Evolutionary conservation across 306 rosid genomes (phyloP), one percentile per base, ranked within the genome.

Genomic region (Castanea mollissima): DNA sequence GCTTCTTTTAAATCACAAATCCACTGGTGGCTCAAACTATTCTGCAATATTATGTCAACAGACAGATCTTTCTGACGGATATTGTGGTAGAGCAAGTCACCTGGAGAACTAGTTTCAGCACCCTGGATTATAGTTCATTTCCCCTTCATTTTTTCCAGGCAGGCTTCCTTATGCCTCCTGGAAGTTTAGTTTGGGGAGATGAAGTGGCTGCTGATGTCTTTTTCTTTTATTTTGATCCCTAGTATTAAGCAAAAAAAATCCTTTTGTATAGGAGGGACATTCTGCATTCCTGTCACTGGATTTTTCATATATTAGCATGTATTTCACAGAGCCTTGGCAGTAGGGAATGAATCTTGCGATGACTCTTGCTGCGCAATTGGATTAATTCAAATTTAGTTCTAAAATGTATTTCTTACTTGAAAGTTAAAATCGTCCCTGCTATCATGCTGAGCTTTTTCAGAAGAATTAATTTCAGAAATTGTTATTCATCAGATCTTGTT

Each of bases 181-280:
- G 80, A 79, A 65, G 80, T 84, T 71, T 83, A 77, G 75, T 57
- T 82, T 60, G 55, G 85, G 86, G 74, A 82, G 83, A 77, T 69
- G 56, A 63, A 74, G 79, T 77, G 76, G 83, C 44, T 79, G 74
- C 73, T 73, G 56, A 62, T 73, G 58, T 68, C 63, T 54, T 82
- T 79, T 81, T 78, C 31, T 56, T 73, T 68, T 67, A 44, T 72
- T n/a, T 73, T 49, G 12, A 38, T 25, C 54, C 2, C n/a, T 76
- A 57, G 76, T 67, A 11, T 70, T 35, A 8, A 41, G 31, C 6
- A 35, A 32, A 34, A 71, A 38, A 41, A 55, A 14, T 69, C 67
- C 78, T 81, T 76, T 69, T 88, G 87, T 86, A 88, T 82, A 69
- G 83, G 70, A 81, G 78, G 80, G 64, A 71, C 73, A 56, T 46